Evolutionary conservation across 352 stramenopile genomes (phyloP).

Genomic region (Globisporangium alternatum): DNA sequence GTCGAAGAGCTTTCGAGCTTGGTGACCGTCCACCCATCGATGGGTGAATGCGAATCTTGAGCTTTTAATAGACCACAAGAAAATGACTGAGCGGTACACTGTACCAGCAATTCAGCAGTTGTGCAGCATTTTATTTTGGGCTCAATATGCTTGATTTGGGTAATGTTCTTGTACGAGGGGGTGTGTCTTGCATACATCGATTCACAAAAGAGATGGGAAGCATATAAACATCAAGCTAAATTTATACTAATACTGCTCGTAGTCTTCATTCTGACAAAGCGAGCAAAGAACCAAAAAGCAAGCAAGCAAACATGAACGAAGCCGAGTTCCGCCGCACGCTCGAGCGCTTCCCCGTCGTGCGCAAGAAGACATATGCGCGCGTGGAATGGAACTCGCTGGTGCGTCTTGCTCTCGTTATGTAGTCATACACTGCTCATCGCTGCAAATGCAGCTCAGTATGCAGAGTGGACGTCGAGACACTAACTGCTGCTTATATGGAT

Average conservation of each 20-base stretch:
- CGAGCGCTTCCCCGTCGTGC: constrained; percentile 73
- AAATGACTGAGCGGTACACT: background rate
- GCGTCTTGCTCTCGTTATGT: background rate
- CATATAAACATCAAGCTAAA: too few species aligned
- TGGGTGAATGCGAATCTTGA: constrained; percentile 11
- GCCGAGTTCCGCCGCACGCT: constrained; percentile 63
- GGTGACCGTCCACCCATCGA: background rate
- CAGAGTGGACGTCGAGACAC: background rate
- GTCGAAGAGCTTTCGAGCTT: background rate
- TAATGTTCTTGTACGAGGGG: too few species aligned
- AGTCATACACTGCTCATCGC: background rate
- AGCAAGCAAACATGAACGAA: constrained; percentile 54
- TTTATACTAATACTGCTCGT: too few species aligned
- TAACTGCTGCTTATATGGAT: background rate
- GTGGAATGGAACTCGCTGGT: constrained; percentile 82
- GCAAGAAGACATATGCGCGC: constrained; percentile 72
- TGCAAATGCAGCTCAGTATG: background rate
- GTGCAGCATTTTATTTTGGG: background rate
- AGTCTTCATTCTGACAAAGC: too few species aligned
- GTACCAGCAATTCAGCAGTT: too few species aligned
- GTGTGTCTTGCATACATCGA: too few species aligned
- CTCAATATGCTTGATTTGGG: background rate
- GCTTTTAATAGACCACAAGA: background rate
- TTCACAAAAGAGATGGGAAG: too few species aligned
- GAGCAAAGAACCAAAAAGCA: background rate